Percentiles rank a stretch among this genome's conserved stretches.
These are phyloP conservation scores for Violaceomyces palustris DNA, from an alignment of 1,284 basidiomycete species.

Conservation along the genomic window DNA sequence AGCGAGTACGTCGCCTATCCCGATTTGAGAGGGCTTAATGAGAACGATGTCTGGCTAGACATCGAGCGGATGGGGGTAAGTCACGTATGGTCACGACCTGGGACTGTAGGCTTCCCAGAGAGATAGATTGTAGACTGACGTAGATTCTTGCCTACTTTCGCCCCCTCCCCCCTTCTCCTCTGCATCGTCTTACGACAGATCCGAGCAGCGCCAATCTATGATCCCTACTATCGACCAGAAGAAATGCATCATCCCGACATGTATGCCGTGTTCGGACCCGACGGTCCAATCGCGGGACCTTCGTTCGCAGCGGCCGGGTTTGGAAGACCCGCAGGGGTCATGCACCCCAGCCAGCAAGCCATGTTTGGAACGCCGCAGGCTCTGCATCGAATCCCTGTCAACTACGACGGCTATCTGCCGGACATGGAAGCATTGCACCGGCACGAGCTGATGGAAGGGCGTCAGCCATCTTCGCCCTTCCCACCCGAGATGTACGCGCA, in stretches of 20 bases:
- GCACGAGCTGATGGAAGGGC: constrained; percentile 7
- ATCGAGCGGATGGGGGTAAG: constrained; percentile 49
- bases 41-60: constrained; percentile 45
- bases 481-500: constrained; percentile 26
- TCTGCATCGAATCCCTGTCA: neutral
- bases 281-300: constrained; percentile 18
- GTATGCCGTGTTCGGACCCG: constrained; percentile 25
- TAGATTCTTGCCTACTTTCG: too few species aligned
- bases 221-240: constrained; percentile 17
- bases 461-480: constrained; percentile 18
- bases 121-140: too few species aligned
- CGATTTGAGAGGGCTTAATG: constrained; percentile 43
- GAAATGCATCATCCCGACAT: constrained; percentile 25
- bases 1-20: constrained; percentile 45
- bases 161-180: neutral
- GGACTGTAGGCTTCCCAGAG: constrained; percentile 15
- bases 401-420: too few species aligned
- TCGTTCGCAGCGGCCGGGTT: constrained; percentile 7
- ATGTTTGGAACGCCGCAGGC: constrained; percentile 6
- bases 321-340: constrained; percentile 7
- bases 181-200: neutral
- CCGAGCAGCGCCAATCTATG: constrained; percentile 8
- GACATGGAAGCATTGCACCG: too few species aligned
- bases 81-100: constrained; percentile 3
- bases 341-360: constrained; percentile 29